These are phyloP conservation scores for Hericium alpestre DNA, from an alignment of 768 basidiomycete genomes.

Conservation along the genomic window DNA sequence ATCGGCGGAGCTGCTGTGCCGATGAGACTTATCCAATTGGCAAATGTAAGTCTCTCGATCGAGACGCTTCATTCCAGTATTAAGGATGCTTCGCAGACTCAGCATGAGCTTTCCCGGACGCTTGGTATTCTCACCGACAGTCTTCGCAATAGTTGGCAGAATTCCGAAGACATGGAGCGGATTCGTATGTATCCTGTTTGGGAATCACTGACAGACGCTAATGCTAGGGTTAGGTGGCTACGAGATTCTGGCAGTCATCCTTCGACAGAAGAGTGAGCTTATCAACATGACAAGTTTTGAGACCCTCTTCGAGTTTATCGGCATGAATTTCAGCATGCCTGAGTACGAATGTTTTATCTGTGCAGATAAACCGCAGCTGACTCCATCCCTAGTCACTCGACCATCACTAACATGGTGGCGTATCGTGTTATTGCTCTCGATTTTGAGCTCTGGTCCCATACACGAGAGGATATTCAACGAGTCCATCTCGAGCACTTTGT, in stretches of 20 bases:
- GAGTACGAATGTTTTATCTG: conserved; percentile 41
- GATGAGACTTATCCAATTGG: conserved; percentile 65
- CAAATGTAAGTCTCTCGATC: conserved; percentile 38
- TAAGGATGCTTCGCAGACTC: conserved; percentile 33
- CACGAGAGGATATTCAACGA: conserved; percentile 61
- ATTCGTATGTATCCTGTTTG: conserved; percentile 46
- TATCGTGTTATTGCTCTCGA: conserved; percentile 80
- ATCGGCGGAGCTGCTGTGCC: conserved; percentile 74
- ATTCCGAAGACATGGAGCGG: conserved; percentile 90
- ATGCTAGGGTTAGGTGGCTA: conserved; percentile 57
- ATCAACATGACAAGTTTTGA: conserved; percentile 78
- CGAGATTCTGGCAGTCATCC: conserved; percentile 68
- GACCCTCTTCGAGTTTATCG: conserved; percentile 76
- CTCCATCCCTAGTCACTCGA: conserved; percentile 49
- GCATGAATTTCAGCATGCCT: conserved; percentile 71
- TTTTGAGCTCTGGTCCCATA: conserved; percentile 80
- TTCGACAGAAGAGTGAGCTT: conserved; percentile 59
- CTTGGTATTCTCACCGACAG: conserved; percentile 67
- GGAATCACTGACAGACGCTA: not conserved
- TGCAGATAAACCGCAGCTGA: not conserved
- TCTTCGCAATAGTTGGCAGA: conserved; percentile 79
- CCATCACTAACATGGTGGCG: conserved; percentile 70
- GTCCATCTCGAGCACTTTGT: conserved; percentile 76
- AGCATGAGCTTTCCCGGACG: conserved; percentile 67
- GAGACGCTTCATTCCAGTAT: not conserved